Conservation (phyloP, 495 filamentous ascomycete species). For the Paragyromitra xinjiangensis region DNA sequence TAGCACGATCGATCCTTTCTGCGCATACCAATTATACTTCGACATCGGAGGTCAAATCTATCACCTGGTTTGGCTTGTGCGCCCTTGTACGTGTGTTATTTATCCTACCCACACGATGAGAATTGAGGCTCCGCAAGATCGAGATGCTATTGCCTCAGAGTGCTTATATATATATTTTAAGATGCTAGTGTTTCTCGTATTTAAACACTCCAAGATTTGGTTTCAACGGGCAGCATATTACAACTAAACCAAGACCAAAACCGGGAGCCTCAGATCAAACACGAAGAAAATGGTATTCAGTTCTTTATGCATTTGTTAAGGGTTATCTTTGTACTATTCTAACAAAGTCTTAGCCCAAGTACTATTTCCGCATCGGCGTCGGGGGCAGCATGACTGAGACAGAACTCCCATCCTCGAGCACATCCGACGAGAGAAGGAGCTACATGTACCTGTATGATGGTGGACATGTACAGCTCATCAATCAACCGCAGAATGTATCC, state of each 20-base stretch:
- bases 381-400: not conserved
- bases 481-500: not conserved
- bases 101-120: conserved; percentile 9
- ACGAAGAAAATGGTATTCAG: conserved; percentile 24
- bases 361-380: not conserved
- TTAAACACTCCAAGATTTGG: conserved; percentile 2
- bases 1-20: too few relatives aligned
- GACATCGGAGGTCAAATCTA: too few relatives aligned
- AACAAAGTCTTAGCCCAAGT: conserved; percentile 8
- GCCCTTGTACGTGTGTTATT: not conserved
- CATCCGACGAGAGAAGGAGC: not conserved
- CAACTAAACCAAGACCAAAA: conserved; percentile 1
- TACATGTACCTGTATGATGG: not conserved
- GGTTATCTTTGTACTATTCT: conserved; percentile 1
- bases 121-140: conserved; percentile 5
- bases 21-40: too few relatives aligned
- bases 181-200: conserved; percentile 11
- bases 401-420: not conserved
- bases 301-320: not conserved
- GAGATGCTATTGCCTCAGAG: conserved; percentile 7
- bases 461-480: not conserved
- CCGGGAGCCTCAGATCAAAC: not conserved
- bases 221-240: not conserved
- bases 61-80: not conserved
- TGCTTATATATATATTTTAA: not conserved